Conservation (phyloP, 805 yeast genomes). For the Saturnispora hagleri region DNA sequence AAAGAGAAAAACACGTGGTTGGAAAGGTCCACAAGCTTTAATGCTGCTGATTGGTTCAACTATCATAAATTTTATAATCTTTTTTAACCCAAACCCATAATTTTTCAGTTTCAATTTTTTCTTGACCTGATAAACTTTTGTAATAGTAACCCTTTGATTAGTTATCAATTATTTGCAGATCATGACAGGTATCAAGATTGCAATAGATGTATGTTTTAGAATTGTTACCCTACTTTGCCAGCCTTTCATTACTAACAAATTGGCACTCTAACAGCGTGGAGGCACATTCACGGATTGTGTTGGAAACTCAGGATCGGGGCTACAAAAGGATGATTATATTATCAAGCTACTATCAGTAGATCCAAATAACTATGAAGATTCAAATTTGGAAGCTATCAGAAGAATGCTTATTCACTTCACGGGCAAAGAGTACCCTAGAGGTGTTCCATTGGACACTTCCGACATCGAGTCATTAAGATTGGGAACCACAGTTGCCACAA, state of each 20-base stretch:
- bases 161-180: too few species aligned
- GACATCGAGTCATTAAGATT: constrained; percentile 62
- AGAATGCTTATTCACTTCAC: constrained; percentile 58
- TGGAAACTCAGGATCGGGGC: constrained; percentile 41
- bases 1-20: constrained; percentile 79
- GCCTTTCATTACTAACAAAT: neutral
- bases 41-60: neutral
- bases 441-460: constrained; percentile 50
- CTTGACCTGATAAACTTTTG: neutral
- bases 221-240: neutral
- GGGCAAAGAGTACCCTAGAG: constrained; percentile 47
- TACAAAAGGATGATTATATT: constrained; percentile 48
- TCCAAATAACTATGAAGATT: constrained; percentile 79
- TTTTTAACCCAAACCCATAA: neutral
- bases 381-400: constrained; percentile 88
- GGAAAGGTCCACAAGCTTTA: constrained; percentile 59
- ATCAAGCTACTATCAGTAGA: constrained; percentile 82
- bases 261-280: constrained; percentile 38
- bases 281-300: constrained; percentile 87
- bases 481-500: constrained; percentile 96
- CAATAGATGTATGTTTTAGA: constrained; percentile 14
- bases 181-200: constrained; percentile 11
- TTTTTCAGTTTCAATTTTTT: neutral
- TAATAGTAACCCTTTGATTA: neutral
- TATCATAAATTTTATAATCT: neutral